phyloP scores from a whole-genome alignment of 2,329 filamentous ascomycete species.

The Pestalotiopsis sp. region DNA sequence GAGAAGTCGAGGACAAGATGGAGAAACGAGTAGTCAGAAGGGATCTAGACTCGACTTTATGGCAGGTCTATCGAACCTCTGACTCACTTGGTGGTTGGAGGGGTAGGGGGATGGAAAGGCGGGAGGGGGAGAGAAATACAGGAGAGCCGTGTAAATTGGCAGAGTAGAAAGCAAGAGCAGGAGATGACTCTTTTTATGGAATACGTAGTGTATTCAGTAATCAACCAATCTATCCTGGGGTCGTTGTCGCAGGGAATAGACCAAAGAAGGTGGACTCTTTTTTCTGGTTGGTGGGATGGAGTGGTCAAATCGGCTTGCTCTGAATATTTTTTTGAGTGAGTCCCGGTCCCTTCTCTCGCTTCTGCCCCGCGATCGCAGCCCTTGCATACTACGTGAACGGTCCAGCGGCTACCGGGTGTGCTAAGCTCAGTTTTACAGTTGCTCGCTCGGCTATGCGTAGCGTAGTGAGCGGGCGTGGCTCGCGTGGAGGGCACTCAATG shows the following conservation, averaged over 20 bases:
- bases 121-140: background rate
- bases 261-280: background rate
- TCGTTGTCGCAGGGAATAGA: background rate
- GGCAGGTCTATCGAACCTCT: background rate
- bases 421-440: background rate
- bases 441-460: background rate
- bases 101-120: background rate
- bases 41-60: slow-evolving; percentile 2
- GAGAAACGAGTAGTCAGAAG: background rate
- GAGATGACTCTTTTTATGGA: background rate
- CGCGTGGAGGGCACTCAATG: background rate
- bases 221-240: background rate
- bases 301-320: background rate
- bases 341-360: background rate
- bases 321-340: background rate
- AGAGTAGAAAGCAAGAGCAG: background rate
- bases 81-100: background rate
- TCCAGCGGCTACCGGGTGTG: background rate
- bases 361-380: background rate
- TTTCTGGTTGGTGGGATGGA: background rate
- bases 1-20: slow-evolving; percentile 2
- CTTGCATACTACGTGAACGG: background rate
- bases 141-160: background rate
- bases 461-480: background rate
- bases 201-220: background rate